phyloP scores from a whole-genome alignment of 768 basidiomycete species.

The Lenzites betulinus region DNA sequence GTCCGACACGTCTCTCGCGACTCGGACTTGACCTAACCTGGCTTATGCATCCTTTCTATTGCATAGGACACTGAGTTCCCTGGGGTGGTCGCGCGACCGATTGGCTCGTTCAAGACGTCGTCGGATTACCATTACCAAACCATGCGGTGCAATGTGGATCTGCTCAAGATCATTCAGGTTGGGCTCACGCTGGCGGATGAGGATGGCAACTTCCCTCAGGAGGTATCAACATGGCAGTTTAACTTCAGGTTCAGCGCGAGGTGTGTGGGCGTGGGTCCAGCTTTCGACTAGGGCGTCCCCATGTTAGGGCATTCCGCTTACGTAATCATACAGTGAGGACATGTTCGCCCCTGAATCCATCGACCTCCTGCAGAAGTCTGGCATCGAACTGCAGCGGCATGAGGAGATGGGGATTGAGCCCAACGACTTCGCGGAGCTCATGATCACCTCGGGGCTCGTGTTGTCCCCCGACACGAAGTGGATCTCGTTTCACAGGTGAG shows the following conservation, averaged over 20 bases:
- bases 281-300: not conserved
- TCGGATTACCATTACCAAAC: conserved; percentile 99
- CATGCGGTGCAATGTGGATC: conserved; percentile 98
- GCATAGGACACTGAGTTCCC: conserved; percentile 96
- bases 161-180: conserved; percentile 96
- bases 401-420: conserved; percentile 90
- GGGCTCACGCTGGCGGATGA: conserved; percentile 95
- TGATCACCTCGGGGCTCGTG: conserved; percentile 96
- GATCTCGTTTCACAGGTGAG: conserved; percentile 98
- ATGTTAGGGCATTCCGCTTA: conserved; percentile 16
- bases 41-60: conserved; percentile 23
- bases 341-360: conserved; percentile 99
- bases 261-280: conserved; percentile 49
- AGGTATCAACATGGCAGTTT: conserved; percentile 97
- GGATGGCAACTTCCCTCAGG: conserved; percentile 87
- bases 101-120: conserved; percentile 93
- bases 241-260: conserved; percentile 92
- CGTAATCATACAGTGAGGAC: conserved; percentile 69
- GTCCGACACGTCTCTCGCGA: conserved; percentile 43
- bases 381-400: conserved; percentile 93
- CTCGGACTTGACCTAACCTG: conserved; percentile 15
- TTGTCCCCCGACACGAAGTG: conserved; percentile 86
- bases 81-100: conserved; percentile 95
- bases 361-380: conserved; percentile 91
- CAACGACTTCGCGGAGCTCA: conserved; percentile 93